A percentile compares a stretch with the other conserved stretches of the same genome.
phyloP scores from a whole-genome alignment of 192 early-diverging fungal species.

The Cladochytrium replicatum region DNA sequence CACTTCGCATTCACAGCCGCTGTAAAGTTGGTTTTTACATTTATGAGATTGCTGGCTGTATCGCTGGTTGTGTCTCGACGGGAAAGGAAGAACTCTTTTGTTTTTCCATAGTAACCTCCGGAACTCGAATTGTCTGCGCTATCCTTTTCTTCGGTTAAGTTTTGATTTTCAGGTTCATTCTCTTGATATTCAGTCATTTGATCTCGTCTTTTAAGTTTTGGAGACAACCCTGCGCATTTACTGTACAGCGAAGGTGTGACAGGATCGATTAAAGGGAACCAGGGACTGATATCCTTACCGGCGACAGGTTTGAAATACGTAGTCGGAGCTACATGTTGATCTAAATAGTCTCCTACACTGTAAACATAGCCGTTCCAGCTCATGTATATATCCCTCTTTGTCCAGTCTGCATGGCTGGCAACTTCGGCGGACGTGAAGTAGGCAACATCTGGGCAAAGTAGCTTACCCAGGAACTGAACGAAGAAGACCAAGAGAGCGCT shows the following conservation, averaged over 20 bases:
- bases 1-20: too few relatives aligned
- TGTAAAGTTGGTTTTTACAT: too few relatives aligned
- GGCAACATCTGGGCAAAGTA: slow-evolving; percentile 41
- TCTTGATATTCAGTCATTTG: too few relatives aligned
- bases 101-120: too few relatives aligned
- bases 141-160: too few relatives aligned
- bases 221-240: too few relatives aligned
- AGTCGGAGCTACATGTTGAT: slow-evolving; percentile 17
- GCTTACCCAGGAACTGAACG: slow-evolving; percentile 35
- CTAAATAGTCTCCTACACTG: slow-evolving; percentile 19
- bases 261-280: slow-evolving; percentile 26
- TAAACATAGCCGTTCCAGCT: slow-evolving; percentile 40
- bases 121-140: too few relatives aligned
- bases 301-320: slow-evolving; percentile 13
- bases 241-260: too few relatives aligned
- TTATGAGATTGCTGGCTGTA: not conserved
- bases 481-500: slow-evolving; percentile 63
- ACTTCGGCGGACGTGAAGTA: slow-evolving; percentile 22
- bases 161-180: too few relatives aligned
- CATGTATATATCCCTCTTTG: slow-evolving; percentile 12
- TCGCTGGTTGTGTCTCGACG: too few relatives aligned
- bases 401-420: slow-evolving; percentile 3
- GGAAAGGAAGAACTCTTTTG: too few relatives aligned
- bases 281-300: slow-evolving; percentile 22
- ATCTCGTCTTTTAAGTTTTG: too few relatives aligned